Conservation (phyloP, 257 asterid genomes). For the Solanum acaule region DNA sequence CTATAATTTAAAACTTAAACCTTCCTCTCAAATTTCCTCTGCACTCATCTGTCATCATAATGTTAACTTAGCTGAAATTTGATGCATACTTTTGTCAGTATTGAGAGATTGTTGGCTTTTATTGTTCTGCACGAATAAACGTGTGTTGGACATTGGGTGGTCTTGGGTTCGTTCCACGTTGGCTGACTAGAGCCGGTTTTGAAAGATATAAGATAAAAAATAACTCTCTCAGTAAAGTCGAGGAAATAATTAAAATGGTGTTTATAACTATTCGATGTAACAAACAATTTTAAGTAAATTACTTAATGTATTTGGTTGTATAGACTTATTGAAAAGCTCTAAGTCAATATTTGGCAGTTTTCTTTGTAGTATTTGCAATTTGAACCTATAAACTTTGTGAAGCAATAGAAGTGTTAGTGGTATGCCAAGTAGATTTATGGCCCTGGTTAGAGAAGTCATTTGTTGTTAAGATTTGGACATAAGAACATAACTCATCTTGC, state of each 20-base stretch:
- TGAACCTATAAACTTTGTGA: not conserved
- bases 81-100: not conserved
- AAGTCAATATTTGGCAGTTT: not conserved
- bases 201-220: not conserved
- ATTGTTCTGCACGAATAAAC: not conserved
- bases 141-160: not conserved
- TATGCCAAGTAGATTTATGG: not conserved
- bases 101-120: not conserved
- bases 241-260: not conserved
- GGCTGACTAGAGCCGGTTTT: not conserved
- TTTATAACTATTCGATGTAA: not conserved
- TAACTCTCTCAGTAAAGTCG: not conserved
- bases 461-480: not conserved
- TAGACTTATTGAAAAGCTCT: not conserved
- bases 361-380: not conserved
- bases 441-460: not conserved
- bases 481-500: not conserved
- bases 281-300: not conserved
- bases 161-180: not conserved
- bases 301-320: not conserved
- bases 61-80: not conserved
- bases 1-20: not conserved
- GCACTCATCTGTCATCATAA: not conserved
- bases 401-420: not conserved
- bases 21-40: not conserved